These are phyloP conservation scores for Corylus avellana DNA, from an alignment of 306 rosid genomes.

Conservation along the genomic window DNA sequence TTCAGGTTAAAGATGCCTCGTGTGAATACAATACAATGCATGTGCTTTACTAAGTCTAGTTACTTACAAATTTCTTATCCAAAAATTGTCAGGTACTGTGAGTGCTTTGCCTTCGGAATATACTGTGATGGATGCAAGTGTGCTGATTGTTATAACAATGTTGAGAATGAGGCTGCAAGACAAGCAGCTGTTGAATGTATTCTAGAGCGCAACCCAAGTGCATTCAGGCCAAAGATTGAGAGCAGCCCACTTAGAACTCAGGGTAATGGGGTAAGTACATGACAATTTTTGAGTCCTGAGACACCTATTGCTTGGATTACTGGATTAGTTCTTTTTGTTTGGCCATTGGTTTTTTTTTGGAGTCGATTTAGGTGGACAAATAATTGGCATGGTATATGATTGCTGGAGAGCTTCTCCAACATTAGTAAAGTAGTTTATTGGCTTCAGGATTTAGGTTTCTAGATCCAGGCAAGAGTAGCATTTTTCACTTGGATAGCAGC, in stretches of 20 bases:
- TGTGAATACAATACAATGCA: not conserved
- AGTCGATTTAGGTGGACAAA: constrained; percentile 6
- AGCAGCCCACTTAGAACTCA: constrained; percentile 86
- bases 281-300: constrained; percentile 13
- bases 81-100: constrained; percentile 75
- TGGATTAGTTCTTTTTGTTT: constrained; percentile 20
- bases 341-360: constrained; percentile 7
- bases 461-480: no score
- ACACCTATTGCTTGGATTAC: constrained; percentile 15
- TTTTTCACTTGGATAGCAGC: no score
- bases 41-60: not conserved
- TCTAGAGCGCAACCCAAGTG: constrained; percentile 96
- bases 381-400: not conserved
- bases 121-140: constrained; percentile 99
- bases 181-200: constrained; percentile 95
- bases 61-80: constrained; percentile 13
- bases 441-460: no score
- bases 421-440: not conserved
- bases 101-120: constrained; percentile 98
- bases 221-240: constrained; percentile 96
- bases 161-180: constrained; percentile 86
- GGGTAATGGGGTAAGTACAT: constrained; percentile 61
- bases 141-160: constrained; percentile 86
- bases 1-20: constrained; percentile 9
- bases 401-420: not conserved